phyloP scores from a whole-genome alignment of 2,329 filamentous ascomycete genomes.

The Calonectria pseudoreteaudii region DNA sequence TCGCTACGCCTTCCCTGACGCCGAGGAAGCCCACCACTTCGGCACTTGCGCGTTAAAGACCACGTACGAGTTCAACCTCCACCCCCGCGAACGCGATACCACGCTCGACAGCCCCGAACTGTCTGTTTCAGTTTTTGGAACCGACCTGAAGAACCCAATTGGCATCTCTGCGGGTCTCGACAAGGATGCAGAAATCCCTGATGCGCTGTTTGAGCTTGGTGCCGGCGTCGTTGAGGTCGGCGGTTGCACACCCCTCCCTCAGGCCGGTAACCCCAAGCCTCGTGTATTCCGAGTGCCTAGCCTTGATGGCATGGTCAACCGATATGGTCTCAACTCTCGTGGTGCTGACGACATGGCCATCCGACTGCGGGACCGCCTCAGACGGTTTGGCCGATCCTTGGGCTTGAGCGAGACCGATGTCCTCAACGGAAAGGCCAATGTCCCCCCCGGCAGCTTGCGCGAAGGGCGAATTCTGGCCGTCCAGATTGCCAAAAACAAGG shows the following conservation, averaged over 20 bases:
- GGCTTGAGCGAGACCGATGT: conserved; percentile 80
- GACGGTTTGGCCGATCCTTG: conserved; percentile 78
- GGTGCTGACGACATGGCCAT: conserved; percentile 90
- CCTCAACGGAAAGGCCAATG: conserved; percentile 79
- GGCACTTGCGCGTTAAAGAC: conserved; percentile 78
- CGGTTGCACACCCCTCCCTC: conserved; percentile 87
- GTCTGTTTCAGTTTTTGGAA: conserved; percentile 75
- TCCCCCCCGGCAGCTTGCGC: conserved; percentile 84
- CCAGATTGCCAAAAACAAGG: conserved; percentile 97
- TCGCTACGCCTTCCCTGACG: conserved; percentile 76
- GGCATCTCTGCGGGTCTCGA: conserved; percentile 96
- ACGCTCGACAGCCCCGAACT: conserved; percentile 48
- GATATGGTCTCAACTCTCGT: conserved; percentile 93
- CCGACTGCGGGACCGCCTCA: conserved; percentile 80
- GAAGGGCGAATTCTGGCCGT: conserved; percentile 85
- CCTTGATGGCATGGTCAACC: conserved; percentile 91
- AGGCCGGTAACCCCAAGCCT: conserved; percentile 87
- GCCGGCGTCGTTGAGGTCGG: conserved; percentile 92
- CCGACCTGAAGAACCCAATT: conserved; percentile 84
- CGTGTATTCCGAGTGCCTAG: conserved; percentile 88
- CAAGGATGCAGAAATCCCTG: conserved; percentile 91
- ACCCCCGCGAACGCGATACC: conserved; percentile 82
- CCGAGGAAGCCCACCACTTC: conserved; percentile 91
- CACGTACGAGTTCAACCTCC: conserved; percentile 79
- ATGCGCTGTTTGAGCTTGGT: conserved; percentile 85